A percentile compares a stretch with the other conserved stretches of the same genome.
Evolutionary conservation across 495 filamentous ascomycete genomes (phyloP).

Genomic region (Aspergillus affinis): DNA sequence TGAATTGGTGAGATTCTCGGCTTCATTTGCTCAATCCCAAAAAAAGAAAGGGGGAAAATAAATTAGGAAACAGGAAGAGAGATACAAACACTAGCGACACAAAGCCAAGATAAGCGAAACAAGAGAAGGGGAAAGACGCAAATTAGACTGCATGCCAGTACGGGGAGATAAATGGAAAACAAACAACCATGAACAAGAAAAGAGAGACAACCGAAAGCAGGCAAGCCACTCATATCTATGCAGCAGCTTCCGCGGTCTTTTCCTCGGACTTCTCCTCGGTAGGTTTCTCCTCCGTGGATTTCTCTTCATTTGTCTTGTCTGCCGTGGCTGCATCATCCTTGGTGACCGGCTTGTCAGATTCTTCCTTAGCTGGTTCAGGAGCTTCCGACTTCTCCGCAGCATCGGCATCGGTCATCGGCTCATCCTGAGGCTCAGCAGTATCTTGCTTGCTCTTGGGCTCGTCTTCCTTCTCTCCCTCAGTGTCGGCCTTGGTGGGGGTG

Average conservation of each 20-base stretch:
- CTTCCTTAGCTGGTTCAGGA: conserved; percentile 25
- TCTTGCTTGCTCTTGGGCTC: conserved; percentile 38
- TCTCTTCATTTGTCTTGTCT: conserved; percentile 18
- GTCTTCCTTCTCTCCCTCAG: conserved; percentile 47
- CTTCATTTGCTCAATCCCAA: conserved; percentile 7
- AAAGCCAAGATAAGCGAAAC: not conserved
- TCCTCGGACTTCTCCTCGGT: conserved; percentile 23
- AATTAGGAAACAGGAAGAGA: not conserved
- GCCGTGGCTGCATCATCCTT: conserved; percentile 22
- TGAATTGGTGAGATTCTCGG: conserved; percentile 5
- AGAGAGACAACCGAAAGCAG: not conserved
- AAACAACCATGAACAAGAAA: conserved; percentile 1
- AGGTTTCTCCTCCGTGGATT: conserved; percentile 22
- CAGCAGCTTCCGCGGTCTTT: conserved; percentile 21
- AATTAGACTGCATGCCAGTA: conserved; percentile 5
- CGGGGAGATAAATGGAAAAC: not conserved
- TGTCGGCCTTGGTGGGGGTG: conserved; percentile 39
- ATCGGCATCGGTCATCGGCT: conserved; percentile 37
- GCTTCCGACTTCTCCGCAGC: conserved; percentile 27
- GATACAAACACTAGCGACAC: conserved; percentile 5
- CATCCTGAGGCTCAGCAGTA: conserved; percentile 37
- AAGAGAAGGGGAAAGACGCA: not conserved
- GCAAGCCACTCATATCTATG: conserved; percentile 12
- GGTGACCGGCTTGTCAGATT: conserved; percentile 22
- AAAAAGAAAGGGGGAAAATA: conserved; percentile 6